phyloP scores from a whole-genome alignment of 345 rosid species.

The Gossypium ekmanianum region DNA sequence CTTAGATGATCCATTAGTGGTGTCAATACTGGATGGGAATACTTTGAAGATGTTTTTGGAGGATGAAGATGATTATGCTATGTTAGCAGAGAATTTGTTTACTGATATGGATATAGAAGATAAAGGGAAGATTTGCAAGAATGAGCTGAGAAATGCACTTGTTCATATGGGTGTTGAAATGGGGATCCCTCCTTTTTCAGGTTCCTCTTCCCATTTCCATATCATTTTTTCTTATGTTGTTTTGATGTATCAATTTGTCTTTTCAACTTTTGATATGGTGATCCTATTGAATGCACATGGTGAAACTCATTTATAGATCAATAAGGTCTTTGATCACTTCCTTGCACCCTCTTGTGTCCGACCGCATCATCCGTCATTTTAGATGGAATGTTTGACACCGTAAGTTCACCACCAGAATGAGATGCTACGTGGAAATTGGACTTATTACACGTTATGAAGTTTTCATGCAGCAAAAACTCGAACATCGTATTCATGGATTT shows the following conservation, averaged over 20 bases:
- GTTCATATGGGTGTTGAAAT: constrained; percentile 71
- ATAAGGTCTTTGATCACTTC: constrained; percentile 5
- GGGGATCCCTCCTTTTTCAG: constrained; percentile 87
- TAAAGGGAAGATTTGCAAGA: constrained; percentile 70
- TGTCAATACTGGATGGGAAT: constrained; percentile 65
- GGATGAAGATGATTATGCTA: constrained; percentile 93
- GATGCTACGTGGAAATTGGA: neutral
- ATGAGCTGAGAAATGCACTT: constrained; percentile 57
- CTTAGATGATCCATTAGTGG: constrained; percentile 62
- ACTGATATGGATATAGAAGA: constrained; percentile 81
- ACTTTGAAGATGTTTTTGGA: constrained; percentile 54
- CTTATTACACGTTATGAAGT: neutral
- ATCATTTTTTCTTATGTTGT: neutral
- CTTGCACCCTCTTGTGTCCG: neutral
- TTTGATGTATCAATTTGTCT: neutral
- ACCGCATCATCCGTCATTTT: neutral
- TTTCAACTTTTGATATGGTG: neutral
- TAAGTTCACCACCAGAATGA: neutral
- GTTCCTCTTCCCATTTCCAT: constrained; percentile 27
- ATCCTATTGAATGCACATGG: neutral
- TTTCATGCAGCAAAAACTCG: neutral
- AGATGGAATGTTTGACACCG: neutral
- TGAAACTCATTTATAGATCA: neutral
- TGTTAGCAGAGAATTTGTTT: constrained; percentile 86
- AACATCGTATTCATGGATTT: neutral